Percentiles rank a stretch among this genome's conserved stretches.
phyloP scores from a whole-genome alignment of 805 yeast genomes.

The Lachancea kluyveri region DNA sequence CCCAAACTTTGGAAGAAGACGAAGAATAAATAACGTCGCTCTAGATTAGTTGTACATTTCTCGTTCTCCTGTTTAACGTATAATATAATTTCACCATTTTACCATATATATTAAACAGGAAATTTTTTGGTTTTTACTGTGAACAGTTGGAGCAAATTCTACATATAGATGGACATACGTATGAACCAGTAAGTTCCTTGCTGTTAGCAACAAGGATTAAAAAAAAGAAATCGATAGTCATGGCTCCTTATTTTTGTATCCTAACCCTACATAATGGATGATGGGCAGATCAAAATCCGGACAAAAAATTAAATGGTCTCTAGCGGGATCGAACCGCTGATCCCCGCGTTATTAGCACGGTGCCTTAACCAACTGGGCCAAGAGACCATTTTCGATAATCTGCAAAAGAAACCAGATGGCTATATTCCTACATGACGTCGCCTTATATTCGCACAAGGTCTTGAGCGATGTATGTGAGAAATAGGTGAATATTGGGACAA shows the following conservation, averaged over 20 bases:
- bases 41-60: constrained; percentile 14
- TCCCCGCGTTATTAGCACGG: constrained; percentile 35
- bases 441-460: too few species aligned
- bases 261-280: neutral
- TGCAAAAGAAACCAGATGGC: too few species aligned
- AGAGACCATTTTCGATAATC: constrained; percentile 26
- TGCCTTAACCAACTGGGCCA: constrained; percentile 35
- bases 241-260: neutral
- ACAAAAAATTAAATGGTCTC: constrained; percentile 24
- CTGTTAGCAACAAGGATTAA: neutral
- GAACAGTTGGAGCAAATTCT: too few species aligned
- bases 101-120: neutral
- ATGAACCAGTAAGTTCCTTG: neutral
- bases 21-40: constrained; percentile 45
- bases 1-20: constrained; percentile 93
- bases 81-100: neutral
- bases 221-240: neutral
- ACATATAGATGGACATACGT: neutral
- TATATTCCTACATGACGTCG: too few species aligned
- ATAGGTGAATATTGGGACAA: too few species aligned
- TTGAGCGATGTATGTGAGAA: too few species aligned
- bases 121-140: too few species aligned
- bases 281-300: neutral
- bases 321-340: constrained; percentile 35
- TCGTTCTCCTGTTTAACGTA: constrained; percentile 1